Evolutionary conservation across 2,329 filamentous ascomycete genomes (phyloP), one percentile per base, ranked within the genome.

Genomic region (Pseudogymnoascus sp.): DNA sequence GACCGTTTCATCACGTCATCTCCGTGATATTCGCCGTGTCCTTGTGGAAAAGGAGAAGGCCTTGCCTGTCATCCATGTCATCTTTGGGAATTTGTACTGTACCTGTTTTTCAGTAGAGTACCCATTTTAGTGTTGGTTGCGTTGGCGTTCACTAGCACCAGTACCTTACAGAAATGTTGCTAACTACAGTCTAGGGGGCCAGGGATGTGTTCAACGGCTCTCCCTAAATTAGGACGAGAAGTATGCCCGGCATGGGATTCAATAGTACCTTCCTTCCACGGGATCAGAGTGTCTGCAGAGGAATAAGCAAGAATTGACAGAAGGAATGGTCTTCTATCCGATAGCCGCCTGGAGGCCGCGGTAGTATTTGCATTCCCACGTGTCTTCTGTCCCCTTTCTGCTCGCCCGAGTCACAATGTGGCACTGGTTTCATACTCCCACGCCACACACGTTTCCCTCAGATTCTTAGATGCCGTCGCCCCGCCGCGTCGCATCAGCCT

Each of bases 1-100:
- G 51, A 57, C 51, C 51, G 51, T 57, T 57, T 36, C 28, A 57
- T 57, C 51, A 57, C 51, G 51, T 57, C 51, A 57, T 57, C 51
- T 57, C 51, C 28, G 28, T 57, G 28, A 57, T 57, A 57, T 57
- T 57, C 51, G 14, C 28, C 51, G 28, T 25, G 28, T 10, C n/a
- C 51, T 28, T 57, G n/a, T 57, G 51, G n/a, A 36, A 57, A 57
- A 57, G 51, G 51, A 57, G 51, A 19, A 34, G 16, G 14, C 51
- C 51, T 14, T 57, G 51, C 25, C 28, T 57, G 28, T 57, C 51
- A 57, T 57, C 51, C 51, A 57, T 57, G 51, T 34, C 51, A 34
- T 14, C n/a, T 34, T 6, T 34, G 51, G 4, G 28, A 19, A 21
- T 57, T 57, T 57, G 41, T 28, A 51, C 45, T 51, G 45, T 57